Conservation (phyloP, 2,329 filamentous ascomycete genomes). For the Pseudogymnoascus sp. region DNA sequence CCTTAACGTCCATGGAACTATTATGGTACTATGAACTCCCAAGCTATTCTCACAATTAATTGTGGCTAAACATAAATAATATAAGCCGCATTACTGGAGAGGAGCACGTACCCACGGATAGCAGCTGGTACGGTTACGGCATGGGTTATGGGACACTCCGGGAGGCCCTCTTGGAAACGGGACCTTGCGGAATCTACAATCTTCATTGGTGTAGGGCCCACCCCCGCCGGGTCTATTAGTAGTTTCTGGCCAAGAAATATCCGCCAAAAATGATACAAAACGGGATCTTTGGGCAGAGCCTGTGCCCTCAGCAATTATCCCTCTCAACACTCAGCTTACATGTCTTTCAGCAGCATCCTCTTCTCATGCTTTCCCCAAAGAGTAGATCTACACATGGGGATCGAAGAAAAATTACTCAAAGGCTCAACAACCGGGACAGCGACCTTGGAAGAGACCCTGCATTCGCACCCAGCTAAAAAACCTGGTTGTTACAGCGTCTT, state of each 20-base stretch:
- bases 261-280: not conserved
- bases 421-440: not conserved
- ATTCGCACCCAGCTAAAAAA: not conserved
- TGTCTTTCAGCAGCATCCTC: not conserved
- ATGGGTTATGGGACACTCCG: not conserved
- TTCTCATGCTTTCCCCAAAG: not conserved
- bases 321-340: not conserved
- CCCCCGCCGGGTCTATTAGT: slow-evolving; percentile 3
- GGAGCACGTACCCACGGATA: not conserved
- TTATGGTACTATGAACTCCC: not conserved
- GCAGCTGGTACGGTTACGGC: not conserved
- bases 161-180: not conserved
- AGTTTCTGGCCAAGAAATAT: not conserved
- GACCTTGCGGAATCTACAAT: not conserved
- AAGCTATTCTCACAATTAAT: not conserved
- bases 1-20: no score
- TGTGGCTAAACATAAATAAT: not conserved
- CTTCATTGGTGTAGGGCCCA: not conserved
- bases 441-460: not conserved
- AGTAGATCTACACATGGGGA: not conserved
- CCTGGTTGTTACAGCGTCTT: not conserved
- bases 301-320: not conserved
- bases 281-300: not conserved
- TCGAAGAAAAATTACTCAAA: not conserved
- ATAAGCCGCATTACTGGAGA: not conserved